Percentiles rank a stretch among this genome's conserved stretches.
phyloP scores from a whole-genome alignment of 768 basidiomycete species.

The Panaeolus cyanescens region DNA sequence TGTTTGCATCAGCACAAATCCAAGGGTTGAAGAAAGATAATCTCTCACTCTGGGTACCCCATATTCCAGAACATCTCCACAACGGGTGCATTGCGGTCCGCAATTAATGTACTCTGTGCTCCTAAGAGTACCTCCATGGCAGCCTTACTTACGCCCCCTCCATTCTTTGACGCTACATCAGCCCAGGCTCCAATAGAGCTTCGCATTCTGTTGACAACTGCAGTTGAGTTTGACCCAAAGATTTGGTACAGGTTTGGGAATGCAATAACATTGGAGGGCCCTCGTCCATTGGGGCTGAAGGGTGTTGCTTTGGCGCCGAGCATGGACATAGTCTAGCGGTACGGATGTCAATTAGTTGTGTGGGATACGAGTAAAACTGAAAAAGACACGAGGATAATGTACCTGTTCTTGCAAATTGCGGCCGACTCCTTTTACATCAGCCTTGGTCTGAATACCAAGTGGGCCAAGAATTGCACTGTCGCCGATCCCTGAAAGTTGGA shows the following conservation, averaged over 20 bases:
- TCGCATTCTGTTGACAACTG: constrained; percentile 34
- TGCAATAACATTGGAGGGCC: constrained; percentile 51
- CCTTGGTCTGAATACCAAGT: constrained; percentile 45
- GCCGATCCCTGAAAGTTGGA: constrained; percentile 62
- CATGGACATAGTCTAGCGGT: constrained; percentile 39
- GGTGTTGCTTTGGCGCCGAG: constrained; percentile 40
- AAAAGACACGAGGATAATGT: background rate
- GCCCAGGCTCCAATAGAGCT: constrained; percentile 44
- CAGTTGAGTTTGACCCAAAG: constrained; percentile 34
- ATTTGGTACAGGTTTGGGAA: constrained; percentile 52
- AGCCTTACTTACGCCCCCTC: constrained; percentile 35
- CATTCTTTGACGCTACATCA: constrained; percentile 3
- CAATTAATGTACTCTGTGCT: constrained; percentile 48
- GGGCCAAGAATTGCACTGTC: constrained; percentile 43
- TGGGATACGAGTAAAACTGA: background rate
- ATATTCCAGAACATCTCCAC: constrained; percentile 50
- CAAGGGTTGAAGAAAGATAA: background rate
- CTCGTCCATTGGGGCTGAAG: constrained; percentile 39
- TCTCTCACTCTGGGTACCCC: constrained; percentile 44
- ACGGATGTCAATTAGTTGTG: background rate
- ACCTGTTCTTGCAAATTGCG: constrained; percentile 61
- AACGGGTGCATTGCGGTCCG: constrained; percentile 48
- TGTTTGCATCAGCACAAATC: background rate
- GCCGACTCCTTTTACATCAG: constrained; percentile 51
- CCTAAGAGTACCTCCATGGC: constrained; percentile 45